Evolutionary conservation across 2,329 filamentous ascomycete species (phyloP).

Genomic region (Arthrobotrys musiformis): DNA sequence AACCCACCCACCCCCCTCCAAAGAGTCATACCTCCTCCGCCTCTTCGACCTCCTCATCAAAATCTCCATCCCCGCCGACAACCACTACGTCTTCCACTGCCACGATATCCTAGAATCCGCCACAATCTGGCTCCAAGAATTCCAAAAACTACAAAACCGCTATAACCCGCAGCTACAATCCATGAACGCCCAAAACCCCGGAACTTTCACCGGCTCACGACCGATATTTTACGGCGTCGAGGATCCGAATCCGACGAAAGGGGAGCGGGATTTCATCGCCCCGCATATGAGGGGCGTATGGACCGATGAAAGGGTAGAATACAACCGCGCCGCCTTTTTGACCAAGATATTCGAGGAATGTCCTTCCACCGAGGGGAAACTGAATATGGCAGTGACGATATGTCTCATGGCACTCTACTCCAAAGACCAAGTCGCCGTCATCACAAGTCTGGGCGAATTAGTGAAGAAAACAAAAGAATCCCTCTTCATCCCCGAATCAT

Average conservation of each 20-base stretch:
- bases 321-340: constrained; percentile 25
- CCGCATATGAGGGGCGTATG: neutral
- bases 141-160: neutral
- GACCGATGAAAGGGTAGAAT: constrained; percentile 18
- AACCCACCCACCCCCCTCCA: neutral
- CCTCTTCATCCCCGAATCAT: neutral
- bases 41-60: neutral
- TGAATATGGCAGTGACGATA: constrained; percentile 21
- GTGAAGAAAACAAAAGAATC: neutral
- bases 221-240: constrained; percentile 10
- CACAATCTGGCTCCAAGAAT: constrained; percentile 3
- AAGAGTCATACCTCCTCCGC: neutral
- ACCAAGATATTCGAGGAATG: constrained; percentile 22
- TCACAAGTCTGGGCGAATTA: constrained; percentile 7
- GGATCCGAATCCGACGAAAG: neutral
- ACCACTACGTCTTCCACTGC: neutral
- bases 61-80: neutral
- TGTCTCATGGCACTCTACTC: constrained; percentile 6
- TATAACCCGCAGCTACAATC: neutral
- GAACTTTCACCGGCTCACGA: neutral
- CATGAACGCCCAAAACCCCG: constrained; percentile 14
- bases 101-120: constrained; percentile 8
- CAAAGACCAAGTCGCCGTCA: neutral
- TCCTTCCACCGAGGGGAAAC: constrained; percentile 18
- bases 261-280: neutral